Base-by-base conservation (phyloP, 768 basidiomycete genomes). In the Lactarius indigo region DNA sequence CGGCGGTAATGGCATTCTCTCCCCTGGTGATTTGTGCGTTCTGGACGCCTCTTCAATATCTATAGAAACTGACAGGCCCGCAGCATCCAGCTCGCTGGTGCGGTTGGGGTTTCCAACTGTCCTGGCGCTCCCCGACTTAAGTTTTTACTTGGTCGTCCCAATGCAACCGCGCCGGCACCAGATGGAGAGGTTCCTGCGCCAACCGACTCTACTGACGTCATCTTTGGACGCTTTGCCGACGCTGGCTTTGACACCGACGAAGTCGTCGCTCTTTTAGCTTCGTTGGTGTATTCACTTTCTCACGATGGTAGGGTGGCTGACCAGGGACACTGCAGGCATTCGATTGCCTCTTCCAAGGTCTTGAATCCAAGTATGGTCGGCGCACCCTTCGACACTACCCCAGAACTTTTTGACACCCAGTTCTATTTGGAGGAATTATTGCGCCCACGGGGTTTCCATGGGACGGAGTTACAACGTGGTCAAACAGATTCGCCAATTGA, bases 301-400 rank as follows among this genome's bases (percentile, higher is more conserved):
- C 68, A 73, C 52, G 74, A 73, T 31, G 30, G 70, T 28, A 67
- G 73, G 41, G 69, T 73, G 57, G 61, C 41, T 61, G 13, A 58
- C n/a, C 9, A 15, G 30, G 6, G 26, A 26, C 23, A 31, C 20
- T 52, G 9, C 30, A 70, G 69, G 8, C 71, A 72, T 60, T 64
- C 71, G 20, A 65, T 72, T 39, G 70, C 68, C 12, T 69, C 67
- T 31, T 66, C 69, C 28, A 66, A 70, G 44, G 39, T 58, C 69
- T 33, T 74, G 69, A 56, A 75, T 74, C 67, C 73, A 65, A 73
- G 59, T 60, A 63, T 70, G 60, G 69, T 74, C 20, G 74, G 78
- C 37, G 75, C 78, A 12, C 80, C 82, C 1, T 81, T 84, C 71
- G 82, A 84, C 71, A 79, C 81, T 1, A 83, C 82, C 4, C 82